Base-by-base conservation (phyloP, 305 asterid species). In the Petunia hybrid region DNA sequence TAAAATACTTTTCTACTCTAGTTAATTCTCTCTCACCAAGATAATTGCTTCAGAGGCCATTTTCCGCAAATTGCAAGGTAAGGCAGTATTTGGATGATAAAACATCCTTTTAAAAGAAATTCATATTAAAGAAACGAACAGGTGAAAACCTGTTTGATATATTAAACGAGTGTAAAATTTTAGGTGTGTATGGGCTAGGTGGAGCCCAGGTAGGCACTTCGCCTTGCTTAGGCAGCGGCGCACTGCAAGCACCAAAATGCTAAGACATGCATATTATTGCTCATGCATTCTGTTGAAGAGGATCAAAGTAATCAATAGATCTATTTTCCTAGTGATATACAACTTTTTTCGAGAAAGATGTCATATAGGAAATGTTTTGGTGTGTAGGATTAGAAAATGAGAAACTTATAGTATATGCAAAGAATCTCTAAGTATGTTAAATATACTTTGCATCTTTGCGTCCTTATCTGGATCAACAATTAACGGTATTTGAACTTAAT, bases 361-460 rank as follows among this genome's bases (percentile, higher is more conserved):
- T 31, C 46, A 46, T 31, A 70, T 59, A 70, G 4, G 61, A n/a
- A 46, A 46, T 0, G 1, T 68, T 31, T 22, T 22, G 31, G 77
- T 46, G 77, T 9, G 22, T 38, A 4, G 45, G 70, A 38, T n/a
- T 38, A 36, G 70, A 16, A 63, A 63, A 64, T 64, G 8, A 38
- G 42, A 64, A 38, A 63, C 68, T 63, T n/a, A n/a, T 63, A 64
- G 45, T 36, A 64, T 5, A 4, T n/a, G n/a, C n/a, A n/a, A n/a
- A n/a, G n/a, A n/a, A n/a, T n/a, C n/a, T n/a, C n/a, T n/a, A n/a
- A n/a, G n/a, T n/a, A n/a, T n/a, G n/a, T n/a, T n/a, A n/a, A n/a
- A n/a, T n/a, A n/a, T n/a, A n/a, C n/a, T 64, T 64, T 64, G 39
- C 70, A 64, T 64, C 70, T 38, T 36, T 64, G 45, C 45, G n/a